These are phyloP conservation scores for Vitis amurensis DNA, from an alignment of 164 flowering plant species.

Conservation along the genomic window DNA sequence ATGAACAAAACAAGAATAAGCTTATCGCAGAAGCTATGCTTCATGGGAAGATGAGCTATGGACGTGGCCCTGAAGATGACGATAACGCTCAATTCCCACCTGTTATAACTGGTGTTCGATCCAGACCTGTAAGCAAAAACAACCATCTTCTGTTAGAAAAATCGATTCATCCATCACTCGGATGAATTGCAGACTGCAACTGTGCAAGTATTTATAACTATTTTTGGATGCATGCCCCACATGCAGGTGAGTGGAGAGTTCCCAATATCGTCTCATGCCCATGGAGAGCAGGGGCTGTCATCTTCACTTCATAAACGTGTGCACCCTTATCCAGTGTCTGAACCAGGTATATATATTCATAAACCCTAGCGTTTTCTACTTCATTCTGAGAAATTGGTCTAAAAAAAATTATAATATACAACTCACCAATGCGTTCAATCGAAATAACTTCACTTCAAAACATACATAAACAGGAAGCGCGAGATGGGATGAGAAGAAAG, in stretches of 20 bases:
- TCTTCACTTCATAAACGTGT: constrained; percentile 79
- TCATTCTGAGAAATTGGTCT: too few relatives aligned
- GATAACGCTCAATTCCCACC: constrained; percentile 69
- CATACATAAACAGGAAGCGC: constrained; percentile 51
- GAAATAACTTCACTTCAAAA: neutral
- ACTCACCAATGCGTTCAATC: neutral
- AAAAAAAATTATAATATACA: too few relatives aligned
- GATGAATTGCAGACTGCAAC: too few relatives aligned
- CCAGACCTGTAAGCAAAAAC: constrained; percentile 47
- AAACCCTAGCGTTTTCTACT: neutral
- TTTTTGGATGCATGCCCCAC: neutral
- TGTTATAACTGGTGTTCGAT: constrained; percentile 53
- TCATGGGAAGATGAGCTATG: constrained; percentile 94
- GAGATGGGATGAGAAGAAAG: constrained; percentile 88
- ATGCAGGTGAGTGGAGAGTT: constrained; percentile 86
- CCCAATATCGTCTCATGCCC: constrained; percentile 47
- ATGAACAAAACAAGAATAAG: constrained; percentile 55
- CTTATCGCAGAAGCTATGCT: constrained; percentile 83
- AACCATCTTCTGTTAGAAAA: too few relatives aligned
- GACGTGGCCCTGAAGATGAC: constrained; percentile 86
- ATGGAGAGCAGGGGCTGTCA: constrained; percentile 56
- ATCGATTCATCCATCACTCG: too few relatives aligned
- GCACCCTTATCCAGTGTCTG: constrained; percentile 77
- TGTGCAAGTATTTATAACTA: too few relatives aligned
- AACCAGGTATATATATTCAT: constrained; percentile 51